These are phyloP conservation scores for Geopyxis carbonaria DNA, from an alignment of 495 filamentous ascomycete species.

Conservation along the genomic window DNA sequence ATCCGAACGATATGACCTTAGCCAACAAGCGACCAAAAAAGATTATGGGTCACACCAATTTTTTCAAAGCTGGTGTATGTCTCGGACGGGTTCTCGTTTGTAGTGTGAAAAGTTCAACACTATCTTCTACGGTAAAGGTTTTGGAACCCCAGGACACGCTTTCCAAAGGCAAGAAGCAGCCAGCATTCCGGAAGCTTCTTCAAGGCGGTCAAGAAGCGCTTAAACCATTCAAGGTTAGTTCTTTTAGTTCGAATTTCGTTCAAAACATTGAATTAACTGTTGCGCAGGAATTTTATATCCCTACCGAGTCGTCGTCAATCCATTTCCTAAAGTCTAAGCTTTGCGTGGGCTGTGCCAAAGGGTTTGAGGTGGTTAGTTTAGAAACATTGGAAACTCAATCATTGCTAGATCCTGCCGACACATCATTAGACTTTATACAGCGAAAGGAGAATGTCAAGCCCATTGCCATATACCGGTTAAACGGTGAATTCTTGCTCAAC, in stretches of 20 bases:
- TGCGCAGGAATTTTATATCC: slow-evolving; percentile 81
- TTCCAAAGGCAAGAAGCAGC: slow-evolving; percentile 74
- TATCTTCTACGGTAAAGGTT: slow-evolving; percentile 91
- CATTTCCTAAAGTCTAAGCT: slow-evolving; percentile 95
- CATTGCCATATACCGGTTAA: slow-evolving; percentile 93
- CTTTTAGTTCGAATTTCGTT: slow-evolving; percentile 12
- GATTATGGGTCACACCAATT: slow-evolving; percentile 91
- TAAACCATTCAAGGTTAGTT: slow-evolving; percentile 67
- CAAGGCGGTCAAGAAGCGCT: slow-evolving; percentile 82
- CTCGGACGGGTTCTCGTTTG: slow-evolving; percentile 87
- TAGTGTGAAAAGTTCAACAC: slow-evolving; percentile 74
- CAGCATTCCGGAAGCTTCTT: slow-evolving; percentile 87
- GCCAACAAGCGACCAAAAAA: slow-evolving; percentile 81
- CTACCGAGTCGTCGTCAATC: slow-evolving; percentile 85
- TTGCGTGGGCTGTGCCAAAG: slow-evolving; percentile 84
- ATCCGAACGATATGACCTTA: slow-evolving; percentile 54
- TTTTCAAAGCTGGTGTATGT: slow-evolving; percentile 94
- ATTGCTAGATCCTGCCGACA: slow-evolving; percentile 93
- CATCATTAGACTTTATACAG: slow-evolving; percentile 88
- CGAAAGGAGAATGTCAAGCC: slow-evolving; percentile 78
- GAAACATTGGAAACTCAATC: slow-evolving; percentile 96
- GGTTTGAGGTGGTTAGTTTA: slow-evolving; percentile 92
- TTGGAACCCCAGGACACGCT: slow-evolving; percentile 90
- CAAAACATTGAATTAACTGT: slow-evolving; percentile 9
- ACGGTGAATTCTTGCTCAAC: slow-evolving; percentile 92